Conservation (phyloP, 495 filamentous ascomycete genomes). For the Poronia punctata region DNA sequence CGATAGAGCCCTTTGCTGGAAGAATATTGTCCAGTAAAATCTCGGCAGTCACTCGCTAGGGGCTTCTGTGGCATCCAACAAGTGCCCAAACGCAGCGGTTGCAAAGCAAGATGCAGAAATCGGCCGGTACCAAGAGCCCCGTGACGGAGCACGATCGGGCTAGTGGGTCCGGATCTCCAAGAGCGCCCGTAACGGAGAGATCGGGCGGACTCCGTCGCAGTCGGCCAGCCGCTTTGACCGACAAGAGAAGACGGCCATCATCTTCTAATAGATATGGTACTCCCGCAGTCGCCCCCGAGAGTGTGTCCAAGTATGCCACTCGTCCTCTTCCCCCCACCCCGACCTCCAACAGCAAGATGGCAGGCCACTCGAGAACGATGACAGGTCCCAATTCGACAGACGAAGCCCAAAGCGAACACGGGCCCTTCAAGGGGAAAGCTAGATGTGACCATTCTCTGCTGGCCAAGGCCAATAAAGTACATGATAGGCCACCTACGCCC, state of each 20-base stretch:
- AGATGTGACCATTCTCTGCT: no score
- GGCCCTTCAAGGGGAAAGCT: no score
- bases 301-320: conserved; percentile 29
- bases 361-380: conserved; percentile 33
- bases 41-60: no score
- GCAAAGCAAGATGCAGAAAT: conserved; percentile 9
- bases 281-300: conserved; percentile 10
- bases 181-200: conserved; percentile 30
- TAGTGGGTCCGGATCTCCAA: conserved; percentile 18
- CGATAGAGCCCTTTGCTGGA: no score
- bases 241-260: conserved; percentile 27
- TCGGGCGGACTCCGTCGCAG: conserved; percentile 29
- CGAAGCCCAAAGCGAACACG: no score
- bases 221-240: conserved; percentile 40
- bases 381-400: conserved; percentile 27
- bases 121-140: conserved; percentile 6
- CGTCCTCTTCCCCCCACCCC: conserved; percentile 32
- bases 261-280: conserved; percentile 18
- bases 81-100: not conserved
- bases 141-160: conserved; percentile 7
- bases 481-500: no score
- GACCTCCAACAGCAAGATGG: conserved; percentile 28
- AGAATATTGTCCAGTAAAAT: no score
- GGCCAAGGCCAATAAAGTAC: no score
- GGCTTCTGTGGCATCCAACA: conserved; percentile 1